Percentiles rank a stretch among this genome's conserved stretches.
phyloP scores from a whole-genome alignment of 345 rosid species.

The Microthlaspi erraticum region DNA sequence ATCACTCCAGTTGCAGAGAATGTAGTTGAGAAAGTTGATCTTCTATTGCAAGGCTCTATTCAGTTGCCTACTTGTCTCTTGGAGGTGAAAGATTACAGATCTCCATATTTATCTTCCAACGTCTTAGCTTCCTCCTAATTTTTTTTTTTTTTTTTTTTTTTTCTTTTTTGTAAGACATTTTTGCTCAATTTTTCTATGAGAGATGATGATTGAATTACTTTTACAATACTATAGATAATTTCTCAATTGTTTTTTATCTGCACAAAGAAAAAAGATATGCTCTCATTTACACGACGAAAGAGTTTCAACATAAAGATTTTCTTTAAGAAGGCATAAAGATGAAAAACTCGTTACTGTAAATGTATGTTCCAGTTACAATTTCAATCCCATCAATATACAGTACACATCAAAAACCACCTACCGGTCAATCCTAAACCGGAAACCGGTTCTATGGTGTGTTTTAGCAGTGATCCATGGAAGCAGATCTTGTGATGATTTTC shows the following conservation, averaged over 20 bases:
- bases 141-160: slow-evolving; percentile 1
- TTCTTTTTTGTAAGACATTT: too few relatives aligned
- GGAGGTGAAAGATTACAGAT: slow-evolving; percentile 81
- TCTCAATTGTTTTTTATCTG: not conserved
- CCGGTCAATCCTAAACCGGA: slow-evolving; percentile 17
- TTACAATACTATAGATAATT: not conserved
- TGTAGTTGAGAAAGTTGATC: slow-evolving; percentile 77
- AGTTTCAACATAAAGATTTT: slow-evolving; percentile 5
- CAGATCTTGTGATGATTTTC: slow-evolving; percentile 32
- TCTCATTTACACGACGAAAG: slow-evolving; percentile 26
- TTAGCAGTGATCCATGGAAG: slow-evolving; percentile 40
- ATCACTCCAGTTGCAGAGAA: slow-evolving; percentile 79
- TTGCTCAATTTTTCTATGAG: slow-evolving; percentile 1
- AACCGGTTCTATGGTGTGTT: slow-evolving; percentile 11
- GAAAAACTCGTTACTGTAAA: slow-evolving; percentile 9
- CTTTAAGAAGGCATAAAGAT: not conserved
- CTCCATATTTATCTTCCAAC: slow-evolving; percentile 74
- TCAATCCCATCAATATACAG: slow-evolving; percentile 2
- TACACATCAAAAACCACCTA: slow-evolving; percentile 26
- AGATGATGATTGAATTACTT: too few relatives aligned
- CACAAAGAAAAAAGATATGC: not conserved
- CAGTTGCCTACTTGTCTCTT: slow-evolving; percentile 82
- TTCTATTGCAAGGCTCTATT: slow-evolving; percentile 77
- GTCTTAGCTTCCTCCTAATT: slow-evolving; percentile 60
- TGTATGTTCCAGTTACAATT: slow-evolving; percentile 17